phyloP scores from a whole-genome alignment of 805 yeast genomes.

The Metschnikowia peoriensis region DNA sequence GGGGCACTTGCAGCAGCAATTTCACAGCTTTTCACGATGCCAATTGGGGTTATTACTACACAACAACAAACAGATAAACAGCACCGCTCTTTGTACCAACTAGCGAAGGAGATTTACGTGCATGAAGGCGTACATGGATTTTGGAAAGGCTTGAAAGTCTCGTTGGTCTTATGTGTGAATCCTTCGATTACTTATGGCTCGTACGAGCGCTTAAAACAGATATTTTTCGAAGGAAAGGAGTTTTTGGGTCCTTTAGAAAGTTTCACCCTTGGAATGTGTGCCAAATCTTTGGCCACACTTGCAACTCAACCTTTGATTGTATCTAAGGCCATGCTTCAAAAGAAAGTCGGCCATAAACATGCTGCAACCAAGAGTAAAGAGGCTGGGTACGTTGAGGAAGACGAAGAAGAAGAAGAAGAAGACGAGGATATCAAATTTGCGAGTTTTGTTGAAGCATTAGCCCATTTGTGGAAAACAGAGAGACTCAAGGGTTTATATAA shows the following conservation, averaged over 20 bases:
- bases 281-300: slow-evolving; percentile 77
- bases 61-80: slow-evolving; percentile 54
- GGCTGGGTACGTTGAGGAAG: slow-evolving; percentile 2
- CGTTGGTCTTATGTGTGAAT: slow-evolving; percentile 72
- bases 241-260: slow-evolving; percentile 60
- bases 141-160: slow-evolving; percentile 83
- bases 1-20: slow-evolving; percentile 83
- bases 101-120: slow-evolving; percentile 47
- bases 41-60: slow-evolving; percentile 72
- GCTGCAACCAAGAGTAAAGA: slow-evolving; percentile 19
- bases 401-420: slow-evolving; percentile 25
- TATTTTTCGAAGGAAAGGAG: slow-evolving; percentile 43
- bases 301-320: slow-evolving; percentile 83
- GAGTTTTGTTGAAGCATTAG: slow-evolving; percentile 62
- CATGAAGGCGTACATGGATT: slow-evolving; percentile 70
- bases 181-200: slow-evolving; percentile 88
- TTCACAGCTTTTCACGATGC: slow-evolving; percentile 77
- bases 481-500: slow-evolving; percentile 68
- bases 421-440: slow-evolving; percentile 46
- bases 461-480: slow-evolving; percentile 59
- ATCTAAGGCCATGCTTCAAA: slow-evolving; percentile 78
- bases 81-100: slow-evolving; percentile 31
- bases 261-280: slow-evolving; percentile 72
- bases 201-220: slow-evolving; percentile 61
- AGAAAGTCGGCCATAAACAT: slow-evolving; percentile 32